phyloP scores from a whole-genome alignment of 2,329 filamentous ascomycete species.

The Alternaria incomplexa region DNA sequence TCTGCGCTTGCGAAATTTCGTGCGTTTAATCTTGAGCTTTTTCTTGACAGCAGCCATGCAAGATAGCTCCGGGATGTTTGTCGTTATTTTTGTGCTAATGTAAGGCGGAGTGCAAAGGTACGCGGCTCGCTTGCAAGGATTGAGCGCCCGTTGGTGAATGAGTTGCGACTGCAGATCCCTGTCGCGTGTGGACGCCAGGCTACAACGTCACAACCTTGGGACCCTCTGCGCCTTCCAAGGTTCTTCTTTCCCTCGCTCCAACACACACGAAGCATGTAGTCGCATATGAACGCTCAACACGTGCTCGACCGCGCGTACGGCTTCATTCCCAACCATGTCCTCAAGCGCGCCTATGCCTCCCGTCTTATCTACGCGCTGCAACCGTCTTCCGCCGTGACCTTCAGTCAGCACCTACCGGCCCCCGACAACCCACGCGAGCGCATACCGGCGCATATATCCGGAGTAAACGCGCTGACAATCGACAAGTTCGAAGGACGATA shows the following conservation, averaged over 20 bases:
- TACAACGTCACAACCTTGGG: constrained; percentile 24
- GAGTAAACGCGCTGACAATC: constrained; percentile 78
- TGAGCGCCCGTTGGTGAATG: constrained; percentile 8
- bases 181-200: neutral
- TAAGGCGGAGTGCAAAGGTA: neutral
- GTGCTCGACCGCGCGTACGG: constrained; percentile 79
- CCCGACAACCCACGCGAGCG: constrained; percentile 36
- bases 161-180: constrained; percentile 2
- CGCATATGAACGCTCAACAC: constrained; percentile 57
- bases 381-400: constrained; percentile 67
- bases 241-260: constrained; percentile 6
- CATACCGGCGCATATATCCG: constrained; percentile 74
- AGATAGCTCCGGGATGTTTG: constrained; percentile 5
- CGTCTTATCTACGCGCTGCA: constrained; percentile 73
- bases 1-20: constrained; percentile 37
- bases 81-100: neutral
- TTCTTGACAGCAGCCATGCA: neutral
- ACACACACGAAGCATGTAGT: constrained; percentile 43
- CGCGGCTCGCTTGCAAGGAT: constrained; percentile 3
- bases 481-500: constrained; percentile 82
- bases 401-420: constrained; percentile 66
- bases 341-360: constrained; percentile 70
- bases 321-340: constrained; percentile 62
- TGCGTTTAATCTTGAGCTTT: neutral
- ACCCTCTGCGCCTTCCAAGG: neutral